A percentile compares a stretch with the other conserved stretches of the same genome.
Conservation (phyloP, 2,329 filamentous ascomycete genomes). For the Aspergillus phoenicis region DNA sequence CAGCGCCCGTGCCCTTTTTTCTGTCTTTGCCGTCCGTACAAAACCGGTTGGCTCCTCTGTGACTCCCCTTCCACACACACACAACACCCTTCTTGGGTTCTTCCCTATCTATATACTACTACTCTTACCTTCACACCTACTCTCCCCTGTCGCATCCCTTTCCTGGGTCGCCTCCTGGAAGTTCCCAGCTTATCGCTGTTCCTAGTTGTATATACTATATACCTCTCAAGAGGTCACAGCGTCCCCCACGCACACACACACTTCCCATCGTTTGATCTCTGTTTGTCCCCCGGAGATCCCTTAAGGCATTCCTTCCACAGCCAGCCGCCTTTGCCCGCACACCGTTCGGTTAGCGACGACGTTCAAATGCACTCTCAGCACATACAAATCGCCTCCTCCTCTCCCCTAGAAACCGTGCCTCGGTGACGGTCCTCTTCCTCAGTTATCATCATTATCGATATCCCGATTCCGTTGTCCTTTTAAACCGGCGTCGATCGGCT, state of each 20-base stretch:
- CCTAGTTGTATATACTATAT: neutral
- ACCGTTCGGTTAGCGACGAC: slow-evolving; percentile 32
- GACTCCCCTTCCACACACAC: neutral
- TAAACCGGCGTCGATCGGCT: slow-evolving; percentile 39
- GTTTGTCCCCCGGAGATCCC: slow-evolving; percentile 1
- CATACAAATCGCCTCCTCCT: slow-evolving; percentile 41
- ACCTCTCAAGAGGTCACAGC: neutral
- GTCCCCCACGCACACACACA: too few relatives aligned
- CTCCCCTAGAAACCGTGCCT: slow-evolving; percentile 46
- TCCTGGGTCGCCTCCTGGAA: slow-evolving; percentile 3
- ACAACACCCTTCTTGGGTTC: slow-evolving; percentile 4
- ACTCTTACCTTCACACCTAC: neutral
- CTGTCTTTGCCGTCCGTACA: slow-evolving; percentile 11
- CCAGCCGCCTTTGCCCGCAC: slow-evolving; percentile 20
- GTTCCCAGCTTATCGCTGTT: neutral
- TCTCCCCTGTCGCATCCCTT: neutral
- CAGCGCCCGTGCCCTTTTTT: neutral
- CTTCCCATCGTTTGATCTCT: neutral
- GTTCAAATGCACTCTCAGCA: slow-evolving; percentile 50
- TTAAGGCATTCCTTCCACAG: slow-evolving; percentile 8
- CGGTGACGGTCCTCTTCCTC: slow-evolving; percentile 44
- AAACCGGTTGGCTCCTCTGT: slow-evolving; percentile 11
- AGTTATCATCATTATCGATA: slow-evolving; percentile 19
- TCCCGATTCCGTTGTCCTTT: slow-evolving; percentile 27
- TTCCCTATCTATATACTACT: neutral